Evolutionary conservation across 805 yeast genomes (phyloP), one percentile per base, ranked within the genome.

Genomic region (Saccharomycopsis olivae): DNA sequence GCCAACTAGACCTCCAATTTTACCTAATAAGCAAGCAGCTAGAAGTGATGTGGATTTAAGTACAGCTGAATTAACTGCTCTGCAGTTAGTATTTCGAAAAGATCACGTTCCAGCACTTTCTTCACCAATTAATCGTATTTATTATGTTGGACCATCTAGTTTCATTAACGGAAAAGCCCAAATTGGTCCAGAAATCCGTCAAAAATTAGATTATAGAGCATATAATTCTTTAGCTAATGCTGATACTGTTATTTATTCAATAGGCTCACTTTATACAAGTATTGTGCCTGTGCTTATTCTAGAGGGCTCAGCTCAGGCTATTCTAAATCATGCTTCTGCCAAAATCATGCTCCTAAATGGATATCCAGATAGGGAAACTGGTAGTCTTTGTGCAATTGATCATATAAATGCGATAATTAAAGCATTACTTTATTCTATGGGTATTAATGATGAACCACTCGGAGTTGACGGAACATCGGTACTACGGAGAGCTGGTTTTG

Each of bases 201-300:
- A n/a, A n/a, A 11, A 19, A 11, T 14, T 19, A 13, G 21, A 8
- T 13, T 13, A 20, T 29, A 15, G 5, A 16, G 45, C 41, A 5
- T 33, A 24, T n/a, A 18, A 32, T 11, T 64, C 70, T 18, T 53
- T 86, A 3, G 51, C 63, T 16, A 53, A 61, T 3, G 62, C 84
- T 0, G 70, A 77, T 28, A 63, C 71, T 11, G 60, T 87, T 0
- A 62, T 88, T 0, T 84, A 77, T 53, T 82, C 94, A 0, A 82
- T 88, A 40, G 96, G 97, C 1, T 82, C 94, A 1, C 62, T 88
- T 28, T 82, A 83, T 79, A 88, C 97, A 0, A 83, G 95, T 37
- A 74, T 82, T 5, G 60, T 86, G 2, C 96, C 97, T 0, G 76
- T 86, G 0, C 59, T 86, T 5, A 69, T 85, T 6, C 61, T 85